These are phyloP conservation scores for Colletotrichum tanaceti DNA, from an alignment of 2,329 filamentous ascomycete genomes.

Conservation along the genomic window DNA sequence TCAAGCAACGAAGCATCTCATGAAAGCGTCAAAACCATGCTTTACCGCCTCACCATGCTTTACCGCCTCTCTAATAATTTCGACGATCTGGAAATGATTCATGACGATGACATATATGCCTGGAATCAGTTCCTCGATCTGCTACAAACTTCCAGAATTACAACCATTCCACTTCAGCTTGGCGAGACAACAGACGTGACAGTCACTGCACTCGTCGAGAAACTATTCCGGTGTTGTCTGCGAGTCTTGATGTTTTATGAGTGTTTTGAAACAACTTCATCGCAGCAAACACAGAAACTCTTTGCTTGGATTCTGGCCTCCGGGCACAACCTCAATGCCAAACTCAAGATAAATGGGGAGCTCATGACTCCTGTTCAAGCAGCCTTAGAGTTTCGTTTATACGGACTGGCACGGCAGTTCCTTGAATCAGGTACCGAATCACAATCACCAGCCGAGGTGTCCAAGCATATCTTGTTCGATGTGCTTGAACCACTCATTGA, in stretches of 20 bases:
- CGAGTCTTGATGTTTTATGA: neutral
- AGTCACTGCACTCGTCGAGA: neutral
- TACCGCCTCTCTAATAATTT: constrained; percentile 10
- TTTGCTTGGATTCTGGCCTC: constrained; percentile 2
- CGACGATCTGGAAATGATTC: no score
- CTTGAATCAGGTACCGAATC: constrained; percentile 6
- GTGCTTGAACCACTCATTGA: no score
- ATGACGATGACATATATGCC: neutral
- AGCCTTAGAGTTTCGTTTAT: fast-evolving
- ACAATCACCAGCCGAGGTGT: neutral
- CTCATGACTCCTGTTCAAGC: neutral
- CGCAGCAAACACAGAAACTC: neutral
- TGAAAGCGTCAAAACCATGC: neutral
- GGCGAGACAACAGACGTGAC: neutral
- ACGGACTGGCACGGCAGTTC: neutral
- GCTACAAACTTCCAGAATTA: neutral
- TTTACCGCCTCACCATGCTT: neutral
- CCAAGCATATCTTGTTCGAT: neutral
- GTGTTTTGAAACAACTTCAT: no score
- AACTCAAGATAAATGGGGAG: fast-evolving
- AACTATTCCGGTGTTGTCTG: neutral
- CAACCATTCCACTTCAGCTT: neutral
- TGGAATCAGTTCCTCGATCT: neutral
- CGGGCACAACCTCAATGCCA: neutral
- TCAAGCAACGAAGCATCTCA: neutral